Evolutionary conservation across 1,284 basidiomycete genomes (phyloP).

Genomic region (Sporisorium iseilematis-ciliati): DNA sequence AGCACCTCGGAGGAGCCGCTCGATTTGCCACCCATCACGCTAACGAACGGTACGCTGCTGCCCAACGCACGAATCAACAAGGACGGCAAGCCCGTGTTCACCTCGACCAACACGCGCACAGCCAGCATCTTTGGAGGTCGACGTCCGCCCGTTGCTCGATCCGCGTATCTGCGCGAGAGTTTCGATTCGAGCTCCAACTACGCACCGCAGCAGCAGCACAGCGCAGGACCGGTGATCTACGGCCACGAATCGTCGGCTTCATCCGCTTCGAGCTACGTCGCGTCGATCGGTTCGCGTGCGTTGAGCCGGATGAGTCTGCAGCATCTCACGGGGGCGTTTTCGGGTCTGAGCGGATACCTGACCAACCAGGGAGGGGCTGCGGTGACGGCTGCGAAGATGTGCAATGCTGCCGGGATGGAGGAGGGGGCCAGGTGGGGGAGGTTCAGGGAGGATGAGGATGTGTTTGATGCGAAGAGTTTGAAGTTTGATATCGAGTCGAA

Average conservation of each 20-base stretch:
- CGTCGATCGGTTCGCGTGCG: conserved; percentile 40
- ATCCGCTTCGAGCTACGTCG: conserved; percentile 28
- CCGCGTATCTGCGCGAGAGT: conserved; percentile 52
- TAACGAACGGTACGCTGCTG: conserved; percentile 29
- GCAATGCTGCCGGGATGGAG: conserved; percentile 19
- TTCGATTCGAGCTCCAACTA: conserved; percentile 26
- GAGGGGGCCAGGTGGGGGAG: neutral
- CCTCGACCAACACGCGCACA: neutral
- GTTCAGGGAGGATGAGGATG: neutral
- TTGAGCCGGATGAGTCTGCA: conserved; percentile 56
- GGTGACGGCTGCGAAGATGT: conserved; percentile 50
- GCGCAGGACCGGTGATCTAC: neutral
- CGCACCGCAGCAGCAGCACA: neutral
- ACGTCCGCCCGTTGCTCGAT: conserved; percentile 56
- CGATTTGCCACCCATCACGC: conserved; percentile 60
- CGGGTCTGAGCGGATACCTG: conserved; percentile 55
- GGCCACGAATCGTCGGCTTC: conserved; percentile 28
- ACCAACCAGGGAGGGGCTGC: conserved; percentile 45
- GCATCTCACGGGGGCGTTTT: conserved; percentile 53
- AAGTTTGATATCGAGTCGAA: conserved; percentile 19
- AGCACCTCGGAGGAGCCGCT: conserved; percentile 49
- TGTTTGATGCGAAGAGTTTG: neutral
- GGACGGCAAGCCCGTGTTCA: conserved; percentile 27
- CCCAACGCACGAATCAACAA: conserved; percentile 37
- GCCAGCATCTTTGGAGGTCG: conserved; percentile 35